These are phyloP conservation scores for Umbilicus rupestris DNA, from an alignment of 164 flowering plant genomes.

Conservation along the genomic window DNA sequence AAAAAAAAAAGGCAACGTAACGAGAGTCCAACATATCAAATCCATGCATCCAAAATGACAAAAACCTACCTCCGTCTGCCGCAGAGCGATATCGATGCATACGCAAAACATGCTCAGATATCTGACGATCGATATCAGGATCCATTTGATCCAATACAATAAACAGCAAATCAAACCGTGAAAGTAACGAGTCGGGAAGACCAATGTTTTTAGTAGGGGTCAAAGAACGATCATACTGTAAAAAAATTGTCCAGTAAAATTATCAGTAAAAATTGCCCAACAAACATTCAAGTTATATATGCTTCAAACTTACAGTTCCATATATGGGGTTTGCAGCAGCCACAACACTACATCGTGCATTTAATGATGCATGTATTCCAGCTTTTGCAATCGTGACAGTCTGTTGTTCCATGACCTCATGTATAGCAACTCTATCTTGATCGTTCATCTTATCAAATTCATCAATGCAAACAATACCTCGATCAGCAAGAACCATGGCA, in stretches of 20 bases:
- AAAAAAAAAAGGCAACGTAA: not conserved
- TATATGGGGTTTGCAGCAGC: constrained; percentile 99
- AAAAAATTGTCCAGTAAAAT: constrained; percentile 12
- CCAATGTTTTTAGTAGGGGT: constrained; percentile 99
- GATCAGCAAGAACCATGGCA: constrained; percentile 98
- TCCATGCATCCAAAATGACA: not conserved
- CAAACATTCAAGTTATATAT: not conserved
- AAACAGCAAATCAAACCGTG: constrained; percentile 94
- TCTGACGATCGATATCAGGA: constrained; percentile 79
- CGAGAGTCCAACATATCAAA: not conserved
- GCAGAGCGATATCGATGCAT: constrained; percentile 87
- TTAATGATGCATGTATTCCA: constrained; percentile 96
- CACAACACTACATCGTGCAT: constrained; percentile 98
- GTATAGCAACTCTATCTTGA: constrained; percentile 96
- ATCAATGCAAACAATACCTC: constrained; percentile 97
- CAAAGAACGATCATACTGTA: constrained; percentile 95
- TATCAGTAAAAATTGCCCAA: not conserved
- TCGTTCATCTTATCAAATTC: constrained; percentile 99
- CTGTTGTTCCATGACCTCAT: constrained; percentile 99
- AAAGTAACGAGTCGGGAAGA: constrained; percentile 96
- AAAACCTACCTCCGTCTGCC: constrained; percentile 65
- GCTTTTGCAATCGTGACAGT: constrained; percentile 99
- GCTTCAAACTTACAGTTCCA: constrained; percentile 70
- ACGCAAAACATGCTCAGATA: constrained; percentile 95
- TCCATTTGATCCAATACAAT: constrained; percentile 99